phyloP scores from a whole-genome alignment of 2,329 filamentous ascomycete species.

The Periconia sp. region DNA sequence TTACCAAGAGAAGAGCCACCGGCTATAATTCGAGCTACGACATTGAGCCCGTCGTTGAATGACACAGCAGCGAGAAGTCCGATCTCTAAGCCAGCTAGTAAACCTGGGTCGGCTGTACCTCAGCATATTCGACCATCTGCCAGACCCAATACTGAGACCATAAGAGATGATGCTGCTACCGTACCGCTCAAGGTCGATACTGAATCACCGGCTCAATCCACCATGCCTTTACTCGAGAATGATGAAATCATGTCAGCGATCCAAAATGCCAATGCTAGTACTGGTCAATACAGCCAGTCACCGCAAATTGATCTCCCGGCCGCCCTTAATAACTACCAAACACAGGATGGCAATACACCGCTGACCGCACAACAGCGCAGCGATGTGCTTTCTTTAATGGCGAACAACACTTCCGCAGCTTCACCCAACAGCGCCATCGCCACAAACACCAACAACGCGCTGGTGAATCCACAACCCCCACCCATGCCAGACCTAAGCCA shows the following conservation, averaged over 20 bases:
- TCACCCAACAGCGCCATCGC: conserved; percentile 23
- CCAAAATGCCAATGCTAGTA: conserved; percentile 46
- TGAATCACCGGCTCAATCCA: conserved; percentile 37
- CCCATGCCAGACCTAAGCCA: conserved; percentile 61
- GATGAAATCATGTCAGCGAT: conserved; percentile 56
- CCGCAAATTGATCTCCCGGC: conserved; percentile 50
- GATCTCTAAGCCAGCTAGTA: conserved; percentile 20
- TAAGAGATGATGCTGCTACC: conserved; percentile 14
- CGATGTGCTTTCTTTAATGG: conserved; percentile 52
- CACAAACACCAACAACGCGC: conserved; percentile 55
- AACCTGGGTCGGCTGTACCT: conserved; percentile 21
- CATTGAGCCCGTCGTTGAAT: conserved; percentile 31
- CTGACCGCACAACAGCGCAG: conserved; percentile 52
- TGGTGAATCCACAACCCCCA: conserved; percentile 58
- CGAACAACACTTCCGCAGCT: conserved; percentile 47
- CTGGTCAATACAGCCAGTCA: conserved; percentile 29
- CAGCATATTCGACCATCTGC: conserved; percentile 18
- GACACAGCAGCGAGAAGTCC: conserved; percentile 27
- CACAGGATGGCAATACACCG: conserved; percentile 48
- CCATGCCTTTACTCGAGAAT: conserved; percentile 41
- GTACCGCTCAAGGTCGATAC: conserved; percentile 45
- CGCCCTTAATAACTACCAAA: conserved; percentile 51
- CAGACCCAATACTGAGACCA: conserved; percentile 8
- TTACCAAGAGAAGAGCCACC: conserved; percentile 28
- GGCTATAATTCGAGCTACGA: conserved; percentile 31